Conservation (phyloP, 805 yeast species). For the Starmerella cellae region DNA sequence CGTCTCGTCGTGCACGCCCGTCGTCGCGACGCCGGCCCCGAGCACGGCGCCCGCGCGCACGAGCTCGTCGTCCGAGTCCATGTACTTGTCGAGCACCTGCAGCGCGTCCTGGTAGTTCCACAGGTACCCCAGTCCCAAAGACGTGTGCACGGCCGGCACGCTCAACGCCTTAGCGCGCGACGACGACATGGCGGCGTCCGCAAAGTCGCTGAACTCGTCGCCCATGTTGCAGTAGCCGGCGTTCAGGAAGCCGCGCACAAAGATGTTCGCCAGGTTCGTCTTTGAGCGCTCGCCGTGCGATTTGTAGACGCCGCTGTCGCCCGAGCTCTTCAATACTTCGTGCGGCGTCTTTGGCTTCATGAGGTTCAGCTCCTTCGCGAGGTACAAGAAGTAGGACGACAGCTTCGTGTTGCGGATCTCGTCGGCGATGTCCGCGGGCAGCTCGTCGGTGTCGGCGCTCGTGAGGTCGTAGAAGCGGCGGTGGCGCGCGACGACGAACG, state of each 20-base stretch:
- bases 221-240: constrained; percentile 75
- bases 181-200: constrained; percentile 32
- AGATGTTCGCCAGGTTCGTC: constrained; percentile 88
- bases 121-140: constrained; percentile 75
- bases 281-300: constrained; percentile 60
- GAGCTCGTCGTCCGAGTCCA: constrained; percentile 69
- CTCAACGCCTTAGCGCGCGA: constrained; percentile 23
- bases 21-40: constrained; percentile 85
- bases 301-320: constrained; percentile 37
- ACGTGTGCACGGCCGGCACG: constrained; percentile 79
- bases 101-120: constrained; percentile 88
- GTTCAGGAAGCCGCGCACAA: constrained; percentile 82
- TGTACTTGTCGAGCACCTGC: constrained; percentile 75
- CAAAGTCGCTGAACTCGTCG: constrained; percentile 46
- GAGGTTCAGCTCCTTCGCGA: constrained; percentile 76
- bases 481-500: constrained; percentile 76
- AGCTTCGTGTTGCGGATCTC: constrained; percentile 68
- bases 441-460: constrained; percentile 46
- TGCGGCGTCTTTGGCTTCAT: constrained; percentile 87
- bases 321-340: constrained; percentile 81
- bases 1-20: constrained; percentile 90
- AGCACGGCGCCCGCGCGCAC: constrained; percentile 85
- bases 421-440: constrained; percentile 52
- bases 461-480: constrained; percentile 57
- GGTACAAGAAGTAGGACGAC: constrained; percentile 64